These are phyloP conservation scores for Arthrinium puccinioides DNA, from an alignment of 2,329 filamentous ascomycete species.

Conservation along the genomic window DNA sequence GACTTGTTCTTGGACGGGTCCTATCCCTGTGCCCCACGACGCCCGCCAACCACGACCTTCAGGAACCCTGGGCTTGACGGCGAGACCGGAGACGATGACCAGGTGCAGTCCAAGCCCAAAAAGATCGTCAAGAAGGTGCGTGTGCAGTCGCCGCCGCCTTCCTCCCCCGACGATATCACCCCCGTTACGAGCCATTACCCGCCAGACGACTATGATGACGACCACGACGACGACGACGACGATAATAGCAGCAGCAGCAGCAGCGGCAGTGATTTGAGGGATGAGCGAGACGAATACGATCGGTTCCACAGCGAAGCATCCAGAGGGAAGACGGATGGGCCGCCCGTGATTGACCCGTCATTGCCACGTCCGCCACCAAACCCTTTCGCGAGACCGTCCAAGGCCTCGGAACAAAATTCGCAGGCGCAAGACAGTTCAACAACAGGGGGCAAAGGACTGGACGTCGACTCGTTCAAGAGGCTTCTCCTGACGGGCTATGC, in stretches of 20 bases:
- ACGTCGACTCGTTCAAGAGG: conserved; percentile 72
- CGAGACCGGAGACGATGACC: conserved; percentile 27
- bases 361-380: conserved; percentile 32
- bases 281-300: conserved; percentile 16
- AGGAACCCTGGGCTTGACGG: conserved; percentile 23
- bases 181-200: conserved; percentile 17
- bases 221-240: conserved; percentile 11
- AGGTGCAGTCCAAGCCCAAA: conserved; percentile 20
- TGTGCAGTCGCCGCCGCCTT: conserved; percentile 56
- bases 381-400: conserved; percentile 49
- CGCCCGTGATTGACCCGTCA: conserved; percentile 12
- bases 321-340: conserved; percentile 5
- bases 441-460: conserved; percentile 42
- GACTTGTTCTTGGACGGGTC: neutral
- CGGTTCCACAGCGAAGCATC: conserved; percentile 14
- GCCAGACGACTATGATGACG: conserved; percentile 12
- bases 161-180: conserved; percentile 46
- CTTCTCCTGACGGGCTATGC: conserved; percentile 67
- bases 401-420: conserved; percentile 38
- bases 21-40: conserved; percentile 8
- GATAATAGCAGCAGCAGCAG: conserved; percentile 15
- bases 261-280: conserved; percentile 19
- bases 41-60: conserved; percentile 19
- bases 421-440: too few relatives aligned
- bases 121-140: conserved; percentile 62